Evolutionary conservation across 1,284 basidiomycete species (phyloP).

Genomic region (Ustilago shanxiensis): DNA sequence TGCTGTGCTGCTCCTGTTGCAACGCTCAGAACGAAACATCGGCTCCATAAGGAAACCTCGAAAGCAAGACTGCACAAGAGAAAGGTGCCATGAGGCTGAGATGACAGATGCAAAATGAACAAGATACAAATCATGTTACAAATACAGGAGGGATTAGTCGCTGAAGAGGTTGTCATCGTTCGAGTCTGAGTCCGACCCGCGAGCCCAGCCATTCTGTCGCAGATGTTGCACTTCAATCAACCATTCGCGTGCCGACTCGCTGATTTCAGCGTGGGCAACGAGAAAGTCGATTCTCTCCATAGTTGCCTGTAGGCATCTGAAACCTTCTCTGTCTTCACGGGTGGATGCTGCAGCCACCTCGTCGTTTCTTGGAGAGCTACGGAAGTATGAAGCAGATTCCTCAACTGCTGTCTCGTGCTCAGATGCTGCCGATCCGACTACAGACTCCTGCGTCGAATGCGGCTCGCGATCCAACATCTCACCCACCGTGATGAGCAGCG

Average conservation of each 20-base stretch:
- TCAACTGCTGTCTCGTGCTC: background rate
- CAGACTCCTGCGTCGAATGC: background rate
- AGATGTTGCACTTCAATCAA: constrained; percentile 30
- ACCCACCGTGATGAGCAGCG: constrained; percentile 54
- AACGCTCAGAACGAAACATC: too few relatives aligned
- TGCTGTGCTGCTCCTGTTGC: too few relatives aligned
- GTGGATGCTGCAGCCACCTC: background rate
- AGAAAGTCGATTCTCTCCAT: constrained; percentile 33
- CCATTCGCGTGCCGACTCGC: constrained; percentile 27
- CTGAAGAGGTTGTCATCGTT: constrained; percentile 2
- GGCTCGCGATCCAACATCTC: constrained; percentile 32
- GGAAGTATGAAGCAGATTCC: background rate
- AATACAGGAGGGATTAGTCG: constrained; percentile 12
- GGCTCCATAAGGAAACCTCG: too few relatives aligned
- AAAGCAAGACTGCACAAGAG: background rate
- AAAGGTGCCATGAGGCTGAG: constrained; percentile 2
- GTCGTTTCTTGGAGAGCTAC: too few relatives aligned
- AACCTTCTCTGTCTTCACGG: background rate
- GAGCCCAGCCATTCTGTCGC: constrained; percentile 30
- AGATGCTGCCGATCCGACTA: background rate
- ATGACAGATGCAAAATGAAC: background rate
- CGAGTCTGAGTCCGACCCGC: constrained; percentile 11
- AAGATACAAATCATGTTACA: background rate
- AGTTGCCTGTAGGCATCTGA: constrained; percentile 6
- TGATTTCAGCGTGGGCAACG: constrained; percentile 20